Evolutionary conservation across 257 asterid species (phyloP).

Genomic region (Lantana camara): DNA sequence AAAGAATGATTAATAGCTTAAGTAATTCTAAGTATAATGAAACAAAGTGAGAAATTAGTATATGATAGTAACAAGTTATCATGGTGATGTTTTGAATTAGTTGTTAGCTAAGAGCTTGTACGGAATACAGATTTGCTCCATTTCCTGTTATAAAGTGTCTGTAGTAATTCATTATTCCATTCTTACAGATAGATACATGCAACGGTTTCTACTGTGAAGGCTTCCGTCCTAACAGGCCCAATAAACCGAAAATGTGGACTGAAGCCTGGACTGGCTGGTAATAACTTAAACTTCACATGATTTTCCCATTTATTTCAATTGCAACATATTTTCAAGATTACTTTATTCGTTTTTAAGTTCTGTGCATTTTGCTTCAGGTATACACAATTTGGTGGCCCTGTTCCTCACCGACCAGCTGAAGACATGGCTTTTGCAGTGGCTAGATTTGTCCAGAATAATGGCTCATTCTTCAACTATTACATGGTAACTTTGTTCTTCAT

Average conservation of each 20-base stretch:
- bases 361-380: constrained; percentile 44
- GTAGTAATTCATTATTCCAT: constrained; percentile 8
- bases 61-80: neutral
- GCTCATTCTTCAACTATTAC: constrained; percentile 90
- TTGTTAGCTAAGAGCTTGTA: neutral
- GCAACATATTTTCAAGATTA: neutral
- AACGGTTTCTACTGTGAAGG: constrained; percentile 92
- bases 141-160: neutral
- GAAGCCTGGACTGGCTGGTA: constrained; percentile 97
- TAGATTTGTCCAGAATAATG: constrained; percentile 82
- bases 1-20: neutral
- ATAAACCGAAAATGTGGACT: constrained; percentile 93
- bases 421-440: constrained; percentile 93
- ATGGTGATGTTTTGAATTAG: neutral
- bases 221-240: constrained; percentile 69
- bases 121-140: neutral
- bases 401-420: constrained; percentile 79
- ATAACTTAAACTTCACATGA: constrained; percentile 3
- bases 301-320: neutral
- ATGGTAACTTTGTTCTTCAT: constrained; percentile 54
- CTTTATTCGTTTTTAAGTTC: neutral
- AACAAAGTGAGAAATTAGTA: neutral
- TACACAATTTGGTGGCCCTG: constrained; percentile 75
- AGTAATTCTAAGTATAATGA: neutral
- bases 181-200: constrained; percentile 81